Percentiles rank a stretch among this genome's conserved stretches.
Conservation (phyloP, 116 monocot species). For the Zostera marina region DNA sequence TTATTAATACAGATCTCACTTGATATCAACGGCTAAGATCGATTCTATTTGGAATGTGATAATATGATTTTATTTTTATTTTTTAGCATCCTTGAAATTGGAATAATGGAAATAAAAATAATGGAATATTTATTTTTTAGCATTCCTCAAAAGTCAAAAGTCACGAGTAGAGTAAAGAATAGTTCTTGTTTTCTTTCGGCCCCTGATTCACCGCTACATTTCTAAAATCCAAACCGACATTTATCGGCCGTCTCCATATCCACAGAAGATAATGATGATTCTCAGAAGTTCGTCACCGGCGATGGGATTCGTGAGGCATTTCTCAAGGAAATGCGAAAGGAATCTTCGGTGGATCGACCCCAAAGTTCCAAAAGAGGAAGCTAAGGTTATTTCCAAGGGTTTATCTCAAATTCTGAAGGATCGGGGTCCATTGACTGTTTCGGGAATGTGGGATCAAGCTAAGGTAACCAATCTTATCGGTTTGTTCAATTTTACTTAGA, state of each 20-base stretch:
- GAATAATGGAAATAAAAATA: too few relatives aligned
- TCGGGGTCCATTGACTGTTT: slow-evolving; percentile 63
- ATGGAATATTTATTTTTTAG: too few relatives aligned
- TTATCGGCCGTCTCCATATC: too few relatives aligned
- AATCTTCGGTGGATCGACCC: slow-evolving; percentile 63
- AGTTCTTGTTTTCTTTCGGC: too few relatives aligned
- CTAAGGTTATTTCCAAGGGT: slow-evolving; percentile 37
- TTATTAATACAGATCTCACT: background rate
- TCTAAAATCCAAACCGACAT: too few relatives aligned
- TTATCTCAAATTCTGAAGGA: slow-evolving; percentile 64
- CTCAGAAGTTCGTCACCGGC: background rate
- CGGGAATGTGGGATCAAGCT: slow-evolving; percentile 64
- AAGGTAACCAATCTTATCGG: slow-evolving; percentile 27
- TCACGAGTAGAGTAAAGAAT: too few relatives aligned
- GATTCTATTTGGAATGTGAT: background rate
- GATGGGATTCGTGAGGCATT: slow-evolving; percentile 29
- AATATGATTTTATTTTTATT: too few relatives aligned
- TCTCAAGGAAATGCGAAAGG: slow-evolving; percentile 42
- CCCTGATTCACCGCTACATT: too few relatives aligned
- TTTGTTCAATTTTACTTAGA: background rate
- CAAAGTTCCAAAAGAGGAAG: slow-evolving; percentile 84
- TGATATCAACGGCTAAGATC: background rate
- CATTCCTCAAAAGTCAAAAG: too few relatives aligned
- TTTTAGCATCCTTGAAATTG: too few relatives aligned
- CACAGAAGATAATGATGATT: background rate